phyloP scores from a whole-genome alignment of 805 yeast genomes.

The Candida saitoana region DNA sequence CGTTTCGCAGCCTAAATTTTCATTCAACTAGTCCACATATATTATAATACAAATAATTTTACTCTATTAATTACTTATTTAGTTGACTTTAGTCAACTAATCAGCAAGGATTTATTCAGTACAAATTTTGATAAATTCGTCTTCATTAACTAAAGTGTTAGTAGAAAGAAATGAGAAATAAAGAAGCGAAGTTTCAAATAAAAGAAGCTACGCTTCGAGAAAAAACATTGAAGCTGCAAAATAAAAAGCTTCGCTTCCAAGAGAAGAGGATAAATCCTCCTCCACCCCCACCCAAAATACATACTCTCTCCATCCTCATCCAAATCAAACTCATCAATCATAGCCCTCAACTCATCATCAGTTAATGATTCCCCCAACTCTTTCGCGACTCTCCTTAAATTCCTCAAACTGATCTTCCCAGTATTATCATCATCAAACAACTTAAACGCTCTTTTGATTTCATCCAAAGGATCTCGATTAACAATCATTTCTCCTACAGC shows the following conservation, averaged over 20 bases:
- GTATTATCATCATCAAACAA: conserved; percentile 85
- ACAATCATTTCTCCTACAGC: conserved; percentile 78
- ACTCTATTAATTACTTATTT: not conserved
- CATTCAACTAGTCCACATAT: not conserved
- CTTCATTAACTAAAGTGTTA: conserved; percentile 59
- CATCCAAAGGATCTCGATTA: conserved; percentile 89
- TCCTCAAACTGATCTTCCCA: conserved; percentile 78
- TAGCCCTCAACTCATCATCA: conserved; percentile 90
- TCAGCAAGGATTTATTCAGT: conserved; percentile 43
- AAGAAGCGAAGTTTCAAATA: not conserved
- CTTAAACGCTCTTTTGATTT: conserved; percentile 82
- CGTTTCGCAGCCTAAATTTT: too few relatives aligned
- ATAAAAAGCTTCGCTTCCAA: too few relatives aligned
- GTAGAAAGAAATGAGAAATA: too few relatives aligned
- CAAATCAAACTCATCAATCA: conserved; percentile 96
- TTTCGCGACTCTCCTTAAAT: conserved; percentile 82
- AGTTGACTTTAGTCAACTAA: too few relatives aligned
- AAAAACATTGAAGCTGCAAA: not conserved
- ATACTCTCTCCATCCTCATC: conserved; percentile 90
- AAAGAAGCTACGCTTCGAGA: not conserved
- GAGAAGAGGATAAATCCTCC: too few relatives aligned
- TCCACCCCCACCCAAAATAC: conserved; percentile 20
- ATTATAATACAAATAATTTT: not conserved
- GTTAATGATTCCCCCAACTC: conserved; percentile 88
- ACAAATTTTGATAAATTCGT: conserved; percentile 86